Evolutionary conservation across 345 rosid genomes (phyloP).

Genomic region (Euphorbia lathyris): DNA sequence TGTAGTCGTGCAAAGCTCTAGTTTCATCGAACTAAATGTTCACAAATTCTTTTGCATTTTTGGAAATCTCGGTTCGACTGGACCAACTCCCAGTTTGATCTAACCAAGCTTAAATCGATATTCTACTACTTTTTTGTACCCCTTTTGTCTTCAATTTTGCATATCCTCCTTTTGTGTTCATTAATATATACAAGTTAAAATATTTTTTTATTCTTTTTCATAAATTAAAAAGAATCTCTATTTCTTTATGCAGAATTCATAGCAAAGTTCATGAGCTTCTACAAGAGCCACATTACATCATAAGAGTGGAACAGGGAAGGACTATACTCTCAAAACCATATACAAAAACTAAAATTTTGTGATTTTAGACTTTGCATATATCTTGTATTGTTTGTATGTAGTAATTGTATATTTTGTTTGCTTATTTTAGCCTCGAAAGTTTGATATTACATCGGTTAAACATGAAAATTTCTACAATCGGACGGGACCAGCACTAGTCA

Average conservation of each 20-base stretch:
- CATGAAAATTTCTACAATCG: too few relatives aligned
- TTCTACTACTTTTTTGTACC: too few relatives aligned
- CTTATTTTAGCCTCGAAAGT: background rate
- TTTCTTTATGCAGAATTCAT: constrained; percentile 42
- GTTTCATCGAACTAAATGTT: too few relatives aligned
- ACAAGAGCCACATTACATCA: constrained; percentile 27
- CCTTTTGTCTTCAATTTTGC: too few relatives aligned
- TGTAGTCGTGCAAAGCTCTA: too few relatives aligned
- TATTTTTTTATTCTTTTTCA: background rate
- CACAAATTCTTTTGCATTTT: too few relatives aligned
- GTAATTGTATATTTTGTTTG: background rate
- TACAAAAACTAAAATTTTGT: background rate
- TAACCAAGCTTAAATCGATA: too few relatives aligned
- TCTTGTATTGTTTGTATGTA: background rate
- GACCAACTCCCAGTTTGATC: too few relatives aligned
- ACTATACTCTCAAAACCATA: background rate
- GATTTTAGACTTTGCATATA: background rate
- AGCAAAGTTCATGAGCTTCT: constrained; percentile 62
- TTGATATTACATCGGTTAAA: background rate
- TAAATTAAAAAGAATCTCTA: background rate
- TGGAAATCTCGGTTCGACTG: too few relatives aligned
- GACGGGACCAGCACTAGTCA: too few relatives aligned
- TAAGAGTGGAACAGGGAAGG: constrained; percentile 9
- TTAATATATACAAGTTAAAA: background rate
- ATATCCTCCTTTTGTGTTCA: too few relatives aligned